Evolutionary conservation across 331 rosid species (phyloP).

Genomic region (Prunus yedoensis): DNA sequence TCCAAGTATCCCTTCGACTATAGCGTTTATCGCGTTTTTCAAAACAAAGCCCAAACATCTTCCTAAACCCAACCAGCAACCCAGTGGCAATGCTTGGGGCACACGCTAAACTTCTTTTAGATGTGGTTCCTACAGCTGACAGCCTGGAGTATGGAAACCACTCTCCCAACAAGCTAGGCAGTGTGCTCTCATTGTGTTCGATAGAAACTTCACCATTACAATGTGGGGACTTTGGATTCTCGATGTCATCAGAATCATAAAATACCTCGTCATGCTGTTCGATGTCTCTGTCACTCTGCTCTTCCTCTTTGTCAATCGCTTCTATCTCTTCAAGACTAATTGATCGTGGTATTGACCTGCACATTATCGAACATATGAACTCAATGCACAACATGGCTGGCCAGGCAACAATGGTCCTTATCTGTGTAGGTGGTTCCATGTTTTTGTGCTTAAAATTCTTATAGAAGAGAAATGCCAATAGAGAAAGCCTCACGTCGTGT

Average conservation of each 20-base stretch:
- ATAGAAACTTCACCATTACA: slow-evolving; percentile 18
- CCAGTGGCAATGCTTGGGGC: slow-evolving; percentile 39
- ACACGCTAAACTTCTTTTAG: slow-evolving; percentile 33
- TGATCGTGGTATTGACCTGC: slow-evolving; percentile 47
- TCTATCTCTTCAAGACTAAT: slow-evolving; percentile 31
- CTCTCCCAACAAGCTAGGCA: slow-evolving; percentile 47
- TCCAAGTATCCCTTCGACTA: slow-evolving; percentile 24
- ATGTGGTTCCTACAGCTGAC: slow-evolving; percentile 32
- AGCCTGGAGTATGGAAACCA: slow-evolving; percentile 45
- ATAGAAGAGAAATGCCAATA: neutral
- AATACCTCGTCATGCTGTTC: slow-evolving; percentile 24
- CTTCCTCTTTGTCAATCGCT: slow-evolving; percentile 18
- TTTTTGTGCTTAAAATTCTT: neutral
- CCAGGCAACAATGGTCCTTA: slow-evolving; percentile 10
- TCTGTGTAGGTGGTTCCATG: neutral
- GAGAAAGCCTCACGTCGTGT: slow-evolving; percentile 39
- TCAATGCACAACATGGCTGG: slow-evolving; percentile 8
- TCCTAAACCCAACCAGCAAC: slow-evolving; percentile 52
- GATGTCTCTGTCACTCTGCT: slow-evolving; percentile 21
- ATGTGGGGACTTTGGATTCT: slow-evolving; percentile 46
- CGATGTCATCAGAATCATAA: slow-evolving; percentile 35
- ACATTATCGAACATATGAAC: slow-evolving; percentile 1
- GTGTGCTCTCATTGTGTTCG: slow-evolving; percentile 23
- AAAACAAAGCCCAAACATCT: slow-evolving; percentile 45
- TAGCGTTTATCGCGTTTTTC: slow-evolving; percentile 26